These are phyloP conservation scores for Canavalia gladiata DNA, from an alignment of 306 rosid species.

Conservation along the genomic window DNA sequence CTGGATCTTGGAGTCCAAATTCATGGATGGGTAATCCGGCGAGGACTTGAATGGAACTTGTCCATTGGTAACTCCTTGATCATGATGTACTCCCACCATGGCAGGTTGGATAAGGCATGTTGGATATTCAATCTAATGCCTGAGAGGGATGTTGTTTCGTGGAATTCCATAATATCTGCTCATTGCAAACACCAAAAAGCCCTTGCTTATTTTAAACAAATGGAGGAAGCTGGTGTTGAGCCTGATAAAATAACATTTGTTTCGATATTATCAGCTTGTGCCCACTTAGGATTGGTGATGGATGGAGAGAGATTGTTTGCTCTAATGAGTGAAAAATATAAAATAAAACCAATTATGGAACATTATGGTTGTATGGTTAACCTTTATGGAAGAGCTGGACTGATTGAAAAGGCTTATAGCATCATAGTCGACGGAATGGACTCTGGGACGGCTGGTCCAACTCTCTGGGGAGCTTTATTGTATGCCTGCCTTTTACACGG, in stretches of 20 bases:
- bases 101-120: conserved; percentile 61
- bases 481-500: conserved; percentile 78
- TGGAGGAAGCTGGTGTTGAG: conserved; percentile 62
- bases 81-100: conserved; percentile 66
- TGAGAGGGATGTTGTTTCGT: conserved; percentile 78
- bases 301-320: conserved; percentile 74
- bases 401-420: conserved; percentile 70
- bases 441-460: conserved; percentile 81
- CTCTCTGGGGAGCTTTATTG: conserved; percentile 89
- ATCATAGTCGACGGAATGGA: conserved; percentile 61
- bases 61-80: conserved; percentile 81
- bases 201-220: conserved; percentile 66
- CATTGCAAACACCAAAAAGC: conserved; percentile 64
- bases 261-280: conserved; percentile 78
- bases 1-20: conserved; percentile 62
- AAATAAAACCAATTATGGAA: conserved; percentile 79
- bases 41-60: conserved; percentile 69
- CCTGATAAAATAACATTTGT: conserved; percentile 86
- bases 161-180: conserved; percentile 90
- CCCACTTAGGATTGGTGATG: conserved; percentile 69
- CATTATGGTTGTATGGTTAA: conserved; percentile 92
- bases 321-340: conserved; percentile 71
- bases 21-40: conserved; percentile 83
- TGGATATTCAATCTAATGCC: conserved; percentile 77
- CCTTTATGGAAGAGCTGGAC: conserved; percentile 90